Evolutionary conservation across 2,329 filamentous ascomycete species (phyloP).

Genomic region (Claviceps arundinis): DNA sequence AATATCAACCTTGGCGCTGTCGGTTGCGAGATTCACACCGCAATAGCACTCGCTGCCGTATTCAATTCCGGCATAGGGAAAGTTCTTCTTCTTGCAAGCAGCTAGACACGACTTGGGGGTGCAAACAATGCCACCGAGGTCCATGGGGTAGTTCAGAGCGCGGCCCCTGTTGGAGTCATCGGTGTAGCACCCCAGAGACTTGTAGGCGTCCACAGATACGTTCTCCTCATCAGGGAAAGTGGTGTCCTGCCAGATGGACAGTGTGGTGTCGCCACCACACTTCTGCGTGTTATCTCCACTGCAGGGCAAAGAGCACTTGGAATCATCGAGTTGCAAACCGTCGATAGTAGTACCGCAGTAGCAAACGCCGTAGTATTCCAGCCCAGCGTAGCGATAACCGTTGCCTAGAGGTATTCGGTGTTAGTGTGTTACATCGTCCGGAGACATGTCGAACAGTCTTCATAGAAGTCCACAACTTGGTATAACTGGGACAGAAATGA

Average conservation of each 20-base stretch:
- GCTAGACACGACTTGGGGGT: constrained; percentile 29
- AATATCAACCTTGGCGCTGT: constrained; percentile 22
- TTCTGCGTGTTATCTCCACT: constrained; percentile 29
- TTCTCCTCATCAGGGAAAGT: constrained; percentile 30
- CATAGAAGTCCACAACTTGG: too few species aligned
- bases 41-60: constrained; percentile 34
- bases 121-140: constrained; percentile 22
- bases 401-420: constrained; percentile 22
- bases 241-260: constrained; percentile 36
- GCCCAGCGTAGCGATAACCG: constrained; percentile 36
- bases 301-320: constrained; percentile 45
- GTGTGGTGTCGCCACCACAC: constrained; percentile 33
- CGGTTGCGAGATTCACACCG: constrained; percentile 38
- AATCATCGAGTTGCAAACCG: constrained; percentile 35
- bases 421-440: not conserved
- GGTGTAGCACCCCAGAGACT: constrained; percentile 48
- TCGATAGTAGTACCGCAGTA: constrained; percentile 39
- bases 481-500: not conserved
- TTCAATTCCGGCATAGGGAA: constrained; percentile 35
- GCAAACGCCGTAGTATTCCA: constrained; percentile 38
- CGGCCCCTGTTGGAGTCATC: constrained; percentile 28
- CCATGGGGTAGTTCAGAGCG: constrained; percentile 31
- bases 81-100: constrained; percentile 29
- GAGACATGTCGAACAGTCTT: not conserved
- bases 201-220: constrained; percentile 38